These are phyloP conservation scores for Sphaerostilbella broomeana DNA, from an alignment of 2,329 filamentous ascomycete genomes.

Conservation along the genomic window DNA sequence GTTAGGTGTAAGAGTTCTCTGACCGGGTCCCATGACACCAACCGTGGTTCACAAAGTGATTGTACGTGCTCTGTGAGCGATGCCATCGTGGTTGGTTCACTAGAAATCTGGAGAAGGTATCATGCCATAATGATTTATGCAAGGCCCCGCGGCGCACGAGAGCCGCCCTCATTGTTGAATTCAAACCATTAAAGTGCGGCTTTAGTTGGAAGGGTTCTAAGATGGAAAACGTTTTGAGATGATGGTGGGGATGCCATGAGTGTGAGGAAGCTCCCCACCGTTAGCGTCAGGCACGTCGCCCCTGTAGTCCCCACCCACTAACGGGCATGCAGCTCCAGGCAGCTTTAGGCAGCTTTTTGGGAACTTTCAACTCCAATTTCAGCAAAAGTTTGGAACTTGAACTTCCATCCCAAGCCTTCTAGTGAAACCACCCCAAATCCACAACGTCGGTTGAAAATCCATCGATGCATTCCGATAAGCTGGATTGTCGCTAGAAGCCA, in stretches of 20 bases:
- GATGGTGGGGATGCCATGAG: slow-evolving; percentile 7
- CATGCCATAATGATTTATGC: slow-evolving; percentile 3
- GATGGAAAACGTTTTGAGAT: slow-evolving; percentile 1
- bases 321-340: slow-evolving; percentile 11
- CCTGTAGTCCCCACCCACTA: slow-evolving; percentile 16
- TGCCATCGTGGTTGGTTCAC: slow-evolving; percentile 17
- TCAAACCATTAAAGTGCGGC: slow-evolving; percentile 18
- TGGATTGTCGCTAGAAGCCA: slow-evolving; percentile 13
- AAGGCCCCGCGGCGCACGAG: slow-evolving; percentile 20
- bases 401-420: too few species aligned
- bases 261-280: slow-evolving; percentile 3
- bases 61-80: slow-evolving; percentile 26
- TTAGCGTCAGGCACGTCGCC: slow-evolving; percentile 9
- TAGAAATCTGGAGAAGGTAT: background rate
- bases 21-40: too few species aligned
- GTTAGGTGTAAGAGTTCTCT: too few species aligned
- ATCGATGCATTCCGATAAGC: background rate
- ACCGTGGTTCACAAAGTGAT: slow-evolving; percentile 32
- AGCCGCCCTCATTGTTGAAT: slow-evolving; percentile 27
- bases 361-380: background rate
- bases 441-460: background rate
- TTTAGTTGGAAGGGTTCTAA: background rate
- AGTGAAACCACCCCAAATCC: background rate
- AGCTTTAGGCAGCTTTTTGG: slow-evolving; percentile 1
- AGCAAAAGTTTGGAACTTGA: too few species aligned